phyloP scores from a whole-genome alignment of 1,284 basidiomycete genomes.

The Cryptococcus jaspeensis region DNA sequence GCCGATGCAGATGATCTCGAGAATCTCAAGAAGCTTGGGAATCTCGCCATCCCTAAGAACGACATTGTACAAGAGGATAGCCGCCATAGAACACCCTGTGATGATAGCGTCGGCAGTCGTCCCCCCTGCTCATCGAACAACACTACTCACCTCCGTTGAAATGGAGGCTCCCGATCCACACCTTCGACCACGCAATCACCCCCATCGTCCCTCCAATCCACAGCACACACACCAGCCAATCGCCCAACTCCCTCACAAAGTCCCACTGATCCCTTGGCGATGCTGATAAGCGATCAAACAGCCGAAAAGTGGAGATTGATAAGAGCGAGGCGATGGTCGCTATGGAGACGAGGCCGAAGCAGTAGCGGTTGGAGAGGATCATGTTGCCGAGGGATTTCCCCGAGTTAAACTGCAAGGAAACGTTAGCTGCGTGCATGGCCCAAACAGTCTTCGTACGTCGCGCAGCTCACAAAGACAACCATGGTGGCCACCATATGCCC shows the following conservation, averaged over 20 bases:
- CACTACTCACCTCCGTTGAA: slow-evolving; percentile 74
- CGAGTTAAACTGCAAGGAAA: slow-evolving; percentile 51
- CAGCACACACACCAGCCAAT: slow-evolving; percentile 60
- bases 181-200: slow-evolving; percentile 67
- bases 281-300: slow-evolving; percentile 60
- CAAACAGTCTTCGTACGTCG: too few relatives aligned
- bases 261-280: slow-evolving; percentile 39
- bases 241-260: slow-evolving; percentile 46
- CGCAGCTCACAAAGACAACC: too few relatives aligned
- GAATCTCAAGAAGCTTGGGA: slow-evolving; percentile 68
- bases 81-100: slow-evolving; percentile 82
- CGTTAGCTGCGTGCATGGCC: too few relatives aligned
- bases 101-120: slow-evolving; percentile 7
- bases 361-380: slow-evolving; percentile 59
- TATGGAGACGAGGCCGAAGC: slow-evolving; percentile 60
- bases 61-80: slow-evolving; percentile 80
- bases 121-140: neutral
- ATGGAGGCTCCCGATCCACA: slow-evolving; percentile 82
- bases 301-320: slow-evolving; percentile 76
- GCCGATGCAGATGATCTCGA: slow-evolving; percentile 75
- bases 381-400: slow-evolving; percentile 81
- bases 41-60: slow-evolving; percentile 90
- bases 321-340: slow-evolving; percentile 78
- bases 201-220: slow-evolving; percentile 85
- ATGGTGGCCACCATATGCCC: slow-evolving; percentile 87